Evolutionary conservation across 2,329 filamentous ascomycete species (phyloP).

Genomic region (Pseudohalonectria lignicola): DNA sequence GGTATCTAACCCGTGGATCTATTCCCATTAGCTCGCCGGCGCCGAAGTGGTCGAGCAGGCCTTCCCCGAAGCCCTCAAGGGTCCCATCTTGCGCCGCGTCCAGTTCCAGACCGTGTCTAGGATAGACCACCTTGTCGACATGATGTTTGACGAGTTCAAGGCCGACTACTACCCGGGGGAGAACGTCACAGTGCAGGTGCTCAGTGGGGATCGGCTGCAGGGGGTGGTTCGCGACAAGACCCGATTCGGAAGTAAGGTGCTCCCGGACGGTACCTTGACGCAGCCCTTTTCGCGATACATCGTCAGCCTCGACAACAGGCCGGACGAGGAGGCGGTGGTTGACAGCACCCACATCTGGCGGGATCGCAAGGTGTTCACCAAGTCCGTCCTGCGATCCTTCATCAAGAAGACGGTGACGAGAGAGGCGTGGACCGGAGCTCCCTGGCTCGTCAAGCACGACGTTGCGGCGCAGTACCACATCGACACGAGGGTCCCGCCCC

Average conservation of each 20-base stretch:
- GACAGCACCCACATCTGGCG: slow-evolving; percentile 74
- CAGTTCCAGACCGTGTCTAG: slow-evolving; percentile 85
- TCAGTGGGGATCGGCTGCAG: slow-evolving; percentile 57
- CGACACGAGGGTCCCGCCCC: slow-evolving; percentile 72
- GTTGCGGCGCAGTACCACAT: slow-evolving; percentile 76
- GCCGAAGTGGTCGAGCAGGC: slow-evolving; percentile 82
- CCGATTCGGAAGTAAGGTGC: slow-evolving; percentile 52
- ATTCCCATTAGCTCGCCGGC: slow-evolving; percentile 63
- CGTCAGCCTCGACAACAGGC: slow-evolving; percentile 59
- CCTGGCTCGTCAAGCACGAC: slow-evolving; percentile 85
- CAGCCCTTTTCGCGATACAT: slow-evolving; percentile 70
- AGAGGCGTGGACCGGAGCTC: slow-evolving; percentile 91
- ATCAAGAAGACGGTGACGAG: slow-evolving; percentile 90
- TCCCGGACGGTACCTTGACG: slow-evolving; percentile 59
- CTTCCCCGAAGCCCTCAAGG: slow-evolving; percentile 85
- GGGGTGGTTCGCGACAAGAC: slow-evolving; percentile 80
- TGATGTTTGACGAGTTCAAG: slow-evolving; percentile 70
- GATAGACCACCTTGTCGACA: slow-evolving; percentile 69
- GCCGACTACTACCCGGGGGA: slow-evolving; percentile 87
- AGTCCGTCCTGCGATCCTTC: slow-evolving; percentile 85
- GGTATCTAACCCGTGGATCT: too few species aligned
- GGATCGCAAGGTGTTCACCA: slow-evolving; percentile 87
- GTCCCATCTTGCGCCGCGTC: slow-evolving; percentile 79
- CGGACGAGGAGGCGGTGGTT: slow-evolving; percentile 63
- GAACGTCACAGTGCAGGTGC: slow-evolving; percentile 61